Evolutionary conservation across 345 rosid species (phyloP).

Genomic region (Eucalyptus grandis): DNA sequence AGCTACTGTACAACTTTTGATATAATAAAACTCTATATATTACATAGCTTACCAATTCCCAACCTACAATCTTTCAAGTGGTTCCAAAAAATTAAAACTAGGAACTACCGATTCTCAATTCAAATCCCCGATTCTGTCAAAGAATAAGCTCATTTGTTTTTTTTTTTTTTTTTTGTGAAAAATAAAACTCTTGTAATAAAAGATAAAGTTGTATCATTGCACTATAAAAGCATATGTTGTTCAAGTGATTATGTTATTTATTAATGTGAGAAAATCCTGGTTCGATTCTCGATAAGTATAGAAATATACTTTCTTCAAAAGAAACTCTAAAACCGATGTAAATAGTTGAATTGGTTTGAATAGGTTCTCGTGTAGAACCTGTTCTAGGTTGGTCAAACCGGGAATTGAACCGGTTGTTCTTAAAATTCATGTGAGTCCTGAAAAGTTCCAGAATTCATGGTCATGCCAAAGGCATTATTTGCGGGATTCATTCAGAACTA

Average conservation of each 20-base stretch:
- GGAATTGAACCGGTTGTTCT: not conserved
- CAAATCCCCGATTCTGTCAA: rapidly evolving
- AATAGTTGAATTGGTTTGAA: not conserved
- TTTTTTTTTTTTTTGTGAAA: not conserved
- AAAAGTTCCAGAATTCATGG: not conserved
- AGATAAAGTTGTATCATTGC: not conserved
- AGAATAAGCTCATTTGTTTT: not conserved
- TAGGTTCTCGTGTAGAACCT: not conserved
- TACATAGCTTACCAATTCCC: too few species aligned
- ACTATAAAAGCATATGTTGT: rapidly evolving
- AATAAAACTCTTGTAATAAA: not conserved
- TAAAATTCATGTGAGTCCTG: not conserved
- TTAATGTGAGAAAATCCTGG: not conserved
- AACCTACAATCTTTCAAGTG: not conserved
- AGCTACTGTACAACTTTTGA: too few species aligned
- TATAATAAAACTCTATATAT: too few species aligned
- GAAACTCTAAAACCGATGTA: not conserved
- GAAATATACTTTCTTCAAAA: not conserved
- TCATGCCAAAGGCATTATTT: not conserved
- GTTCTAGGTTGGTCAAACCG: not conserved
- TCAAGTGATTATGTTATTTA: not conserved
- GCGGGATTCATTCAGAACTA: not conserved
- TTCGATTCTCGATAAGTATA: rapidly evolving
- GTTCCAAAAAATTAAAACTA: too few species aligned
- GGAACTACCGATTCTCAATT: rapidly evolving